Evolutionary conservation across 106 monocot genomes (phyloP).

Genomic region (Hemerocallis citrina): DNA sequence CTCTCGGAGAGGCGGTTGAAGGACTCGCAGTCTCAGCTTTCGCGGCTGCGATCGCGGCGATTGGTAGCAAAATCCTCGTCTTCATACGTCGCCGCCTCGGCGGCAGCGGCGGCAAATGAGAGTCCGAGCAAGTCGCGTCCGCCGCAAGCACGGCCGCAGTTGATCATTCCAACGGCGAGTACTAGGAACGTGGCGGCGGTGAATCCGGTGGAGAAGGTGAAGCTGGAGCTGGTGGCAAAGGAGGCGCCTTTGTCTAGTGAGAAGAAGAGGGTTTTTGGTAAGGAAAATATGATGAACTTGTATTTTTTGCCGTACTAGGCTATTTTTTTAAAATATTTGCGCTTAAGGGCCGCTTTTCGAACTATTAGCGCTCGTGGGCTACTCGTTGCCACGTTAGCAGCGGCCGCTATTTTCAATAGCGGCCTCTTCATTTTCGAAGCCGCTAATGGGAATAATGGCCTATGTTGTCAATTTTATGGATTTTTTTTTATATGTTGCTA

Average conservation of each 20-base stretch:
- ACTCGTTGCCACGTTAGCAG: no score
- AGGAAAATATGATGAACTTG: no score
- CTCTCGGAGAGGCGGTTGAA: constrained; percentile 39
- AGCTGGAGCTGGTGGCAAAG: not conserved
- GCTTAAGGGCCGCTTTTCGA: no score
- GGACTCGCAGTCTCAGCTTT: constrained; percentile 43
- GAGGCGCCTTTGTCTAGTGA: not conserved
- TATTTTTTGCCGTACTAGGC: no score
- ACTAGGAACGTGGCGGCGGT: not conserved
- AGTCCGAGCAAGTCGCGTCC: not conserved
- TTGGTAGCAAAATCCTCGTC: not conserved
- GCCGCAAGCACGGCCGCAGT: constrained; percentile 20
- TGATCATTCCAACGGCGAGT: constrained; percentile 26
- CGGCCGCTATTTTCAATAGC: no score
- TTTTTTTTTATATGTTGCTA: no score
- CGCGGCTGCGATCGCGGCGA: constrained; percentile 14
- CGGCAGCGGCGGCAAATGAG: not conserved
- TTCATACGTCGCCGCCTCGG: not conserved
- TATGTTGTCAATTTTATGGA: no score
- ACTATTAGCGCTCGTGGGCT: no score
- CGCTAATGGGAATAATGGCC: no score
- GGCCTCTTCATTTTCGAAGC: no score
- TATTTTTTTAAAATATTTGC: no score
- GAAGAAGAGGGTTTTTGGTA: constrained; percentile 39
- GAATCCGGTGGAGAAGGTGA: not conserved